Conservation (phyloP, 106 monocot species). For the Cymbidium sinense region DNA sequence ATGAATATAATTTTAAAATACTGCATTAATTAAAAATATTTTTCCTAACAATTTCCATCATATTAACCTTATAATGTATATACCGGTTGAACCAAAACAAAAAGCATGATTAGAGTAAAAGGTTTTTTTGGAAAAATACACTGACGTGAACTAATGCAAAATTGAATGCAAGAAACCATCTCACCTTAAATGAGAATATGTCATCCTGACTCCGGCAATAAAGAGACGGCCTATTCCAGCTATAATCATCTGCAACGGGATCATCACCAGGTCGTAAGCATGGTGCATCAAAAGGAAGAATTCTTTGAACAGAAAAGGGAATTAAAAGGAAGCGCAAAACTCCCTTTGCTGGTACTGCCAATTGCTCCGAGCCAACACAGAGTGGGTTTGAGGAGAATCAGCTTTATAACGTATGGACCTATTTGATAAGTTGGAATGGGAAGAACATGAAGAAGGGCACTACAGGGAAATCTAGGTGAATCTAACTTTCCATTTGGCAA, state of each 20-base stretch:
- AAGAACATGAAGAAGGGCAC: constrained; percentile 10
- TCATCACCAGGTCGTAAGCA: constrained; percentile 34
- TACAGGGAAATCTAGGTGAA: constrained; percentile 10
- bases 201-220: constrained; percentile 31
- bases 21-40: too few species aligned
- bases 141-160: background rate
- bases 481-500: constrained; percentile 14
- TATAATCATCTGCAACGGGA: constrained; percentile 34
- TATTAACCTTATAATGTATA: too few species aligned
- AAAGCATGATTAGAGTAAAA: background rate
- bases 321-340: constrained; percentile 56
- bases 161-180: background rate
- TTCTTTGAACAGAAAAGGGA: constrained; percentile 61
- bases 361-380: constrained; percentile 40
- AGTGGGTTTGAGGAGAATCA: constrained; percentile 24
- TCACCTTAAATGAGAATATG: constrained; percentile 20
- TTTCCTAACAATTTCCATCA: too few species aligned
- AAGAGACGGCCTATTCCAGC: constrained; percentile 35
- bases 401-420: constrained; percentile 57
- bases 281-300: constrained; percentile 48
- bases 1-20: too few species aligned
- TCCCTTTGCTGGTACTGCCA: constrained; percentile 68
- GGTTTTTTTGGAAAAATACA: background rate
- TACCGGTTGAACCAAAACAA: too few species aligned
- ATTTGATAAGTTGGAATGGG: constrained; percentile 67